Conservation (phyloP, 116 monocot species). For the Thalassia testudinum region DNA sequence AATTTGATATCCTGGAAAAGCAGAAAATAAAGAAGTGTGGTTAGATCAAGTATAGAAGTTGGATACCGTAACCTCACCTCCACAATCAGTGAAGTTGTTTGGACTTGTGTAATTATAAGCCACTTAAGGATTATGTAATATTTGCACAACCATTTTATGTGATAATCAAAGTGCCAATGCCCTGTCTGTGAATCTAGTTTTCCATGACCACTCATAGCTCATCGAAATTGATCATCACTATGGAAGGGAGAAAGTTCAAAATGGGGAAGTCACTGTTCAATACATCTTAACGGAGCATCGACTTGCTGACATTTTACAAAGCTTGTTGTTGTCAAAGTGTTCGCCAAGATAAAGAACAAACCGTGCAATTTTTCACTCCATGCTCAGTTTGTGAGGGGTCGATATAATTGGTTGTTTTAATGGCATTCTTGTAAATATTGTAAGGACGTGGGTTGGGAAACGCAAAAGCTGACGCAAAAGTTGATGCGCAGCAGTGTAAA, state of each 20-base stretch:
- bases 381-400: no score
- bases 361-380: no score
- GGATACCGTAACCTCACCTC: background rate
- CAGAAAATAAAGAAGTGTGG: background rate
- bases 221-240: background rate
- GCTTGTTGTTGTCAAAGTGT: no score
- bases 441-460: no score
- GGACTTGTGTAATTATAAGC: background rate
- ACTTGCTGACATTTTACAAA: no score
- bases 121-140: background rate
- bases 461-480: no score
- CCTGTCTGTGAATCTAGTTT: background rate
- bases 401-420: no score
- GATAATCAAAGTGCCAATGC: background rate
- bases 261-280: no score
- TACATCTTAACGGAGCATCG: no score
- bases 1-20: background rate
- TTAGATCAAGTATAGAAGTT: background rate
- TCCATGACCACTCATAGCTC: background rate
- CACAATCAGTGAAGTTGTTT: background rate
- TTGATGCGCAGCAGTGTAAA: no score
- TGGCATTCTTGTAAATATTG: no score
- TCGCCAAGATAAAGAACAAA: no score
- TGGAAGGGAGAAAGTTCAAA: background rate
- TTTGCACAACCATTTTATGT: background rate